Evolutionary conservation across 768 basidiomycete species (phyloP), one percentile per base, ranked within the genome.

Genomic region (Amanita rubescens): DNA sequence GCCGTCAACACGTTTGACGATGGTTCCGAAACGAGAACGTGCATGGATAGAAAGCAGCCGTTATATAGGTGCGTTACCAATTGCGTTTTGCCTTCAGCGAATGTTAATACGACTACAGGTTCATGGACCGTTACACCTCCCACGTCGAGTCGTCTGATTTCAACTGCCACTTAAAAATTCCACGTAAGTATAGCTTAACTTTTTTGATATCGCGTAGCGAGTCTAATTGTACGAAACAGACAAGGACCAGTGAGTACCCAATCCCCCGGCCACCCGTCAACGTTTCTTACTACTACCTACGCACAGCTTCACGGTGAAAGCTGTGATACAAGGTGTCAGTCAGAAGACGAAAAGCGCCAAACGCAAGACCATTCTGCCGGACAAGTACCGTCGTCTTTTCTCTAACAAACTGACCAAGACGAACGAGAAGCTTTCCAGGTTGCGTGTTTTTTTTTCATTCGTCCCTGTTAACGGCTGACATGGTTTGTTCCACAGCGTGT

Each of bases 41-140:
- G 85, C 59, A 86, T 87, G 6, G 87, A 90, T 59, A 90, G 90
- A 15, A 92, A 92, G 61, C 90, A 92, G 63, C 70, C 90, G 22
- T 64, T 92, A 44, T 74, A 81, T 43, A 71, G 77, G 86, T 85
- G 58, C 14, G 81, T 67, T 30, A 38, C n/a, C n/a, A n/a, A n/a
- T n/a, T n/a, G n/a, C n/a, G n/a, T n/a, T n/a, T n/a, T n/a, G n/a
- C n/a, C n/a, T n/a, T n/a, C n/a, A n/a, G n/a, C n/a, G n/a, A n/a
- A n/a, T n/a, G n/a, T n/a, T n/a, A n/a, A n/a, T n/a, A n/a, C n/a
- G n/a, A n/a, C n/a, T n/a, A 11, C 56, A 85, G 84, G 48, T 89
- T 88, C 60, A 79, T 90, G 74, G 75, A 79, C n/a, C 27, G 24
- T 53, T 45, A 49, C 55, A 11, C 50, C 51, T 50, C 3, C 39